phyloP scores from a whole-genome alignment of 495 filamentous ascomycete genomes.

The Penicillium pulvis region DNA sequence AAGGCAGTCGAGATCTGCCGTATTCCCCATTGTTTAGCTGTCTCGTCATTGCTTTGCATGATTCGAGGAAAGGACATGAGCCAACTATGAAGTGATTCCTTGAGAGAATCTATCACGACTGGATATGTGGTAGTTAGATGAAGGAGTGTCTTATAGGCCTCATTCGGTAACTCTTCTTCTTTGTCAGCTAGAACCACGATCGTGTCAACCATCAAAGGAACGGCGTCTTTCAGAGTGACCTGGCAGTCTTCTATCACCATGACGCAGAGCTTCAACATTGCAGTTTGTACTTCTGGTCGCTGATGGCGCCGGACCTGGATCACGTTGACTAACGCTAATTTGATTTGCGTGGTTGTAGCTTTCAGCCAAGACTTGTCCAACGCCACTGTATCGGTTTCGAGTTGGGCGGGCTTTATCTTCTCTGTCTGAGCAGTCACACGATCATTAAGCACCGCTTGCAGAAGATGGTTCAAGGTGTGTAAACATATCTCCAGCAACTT shows the following conservation, averaged over 20 bases:
- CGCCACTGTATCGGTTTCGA: conserved; percentile 37
- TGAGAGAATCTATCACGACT: conserved; percentile 66
- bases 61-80: conserved; percentile 74
- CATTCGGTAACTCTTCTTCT: conserved; percentile 38
- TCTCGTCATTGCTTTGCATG: conserved; percentile 85
- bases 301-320: conserved; percentile 77
- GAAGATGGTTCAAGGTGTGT: conserved; percentile 56
- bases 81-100: conserved; percentile 77
- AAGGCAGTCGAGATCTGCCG: conserved; percentile 72
- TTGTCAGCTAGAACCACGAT: conserved; percentile 70
- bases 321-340: conserved; percentile 78
- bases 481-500: conserved; percentile 65
- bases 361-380: conserved; percentile 71
- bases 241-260: conserved; percentile 76
- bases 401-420: conserved; percentile 23
- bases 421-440: conserved; percentile 22
- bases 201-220: conserved; percentile 75
- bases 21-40: conserved; percentile 68
- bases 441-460: conserved; percentile 70
- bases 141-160: conserved; percentile 49
- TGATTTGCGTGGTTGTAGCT: conserved; percentile 80
- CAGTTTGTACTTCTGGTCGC: conserved; percentile 66
- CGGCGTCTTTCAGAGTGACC: conserved; percentile 68
- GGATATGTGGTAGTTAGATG: conserved; percentile 65
- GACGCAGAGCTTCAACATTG: conserved; percentile 69